These are phyloP conservation scores for Candida morakotiae DNA, from an alignment of 805 yeast genomes.

Conservation along the genomic window DNA sequence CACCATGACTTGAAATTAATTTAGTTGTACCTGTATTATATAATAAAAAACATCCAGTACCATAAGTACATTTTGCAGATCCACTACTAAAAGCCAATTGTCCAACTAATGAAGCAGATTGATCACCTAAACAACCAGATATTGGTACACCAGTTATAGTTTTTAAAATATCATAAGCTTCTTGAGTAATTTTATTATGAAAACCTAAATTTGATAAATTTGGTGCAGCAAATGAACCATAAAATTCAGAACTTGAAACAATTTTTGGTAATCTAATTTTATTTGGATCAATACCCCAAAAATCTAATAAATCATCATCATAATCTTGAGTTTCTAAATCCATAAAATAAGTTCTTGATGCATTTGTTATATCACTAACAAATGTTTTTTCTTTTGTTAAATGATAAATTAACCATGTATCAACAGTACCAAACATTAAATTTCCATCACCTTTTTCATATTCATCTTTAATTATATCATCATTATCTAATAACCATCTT, in stretches of 20 bases:
- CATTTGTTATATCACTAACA: conserved; percentile 87
- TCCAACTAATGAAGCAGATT: conserved; percentile 89
- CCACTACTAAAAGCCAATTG: conserved; percentile 83
- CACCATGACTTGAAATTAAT: conserved; percentile 71
- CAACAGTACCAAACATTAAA: conserved; percentile 90
- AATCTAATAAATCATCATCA: conserved; percentile 68
- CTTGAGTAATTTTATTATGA: conserved; percentile 47
- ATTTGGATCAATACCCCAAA: conserved; percentile 74
- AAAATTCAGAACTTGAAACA: conserved; percentile 71
- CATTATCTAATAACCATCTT: conserved; percentile 84
- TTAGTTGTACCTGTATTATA: conserved; percentile 80
- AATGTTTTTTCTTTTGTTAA: conserved; percentile 66
- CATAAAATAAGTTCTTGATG: conserved; percentile 88
- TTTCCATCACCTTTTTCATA: conserved; percentile 68
- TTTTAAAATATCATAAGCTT: conserved; percentile 46
- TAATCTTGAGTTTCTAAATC: conserved; percentile 70
- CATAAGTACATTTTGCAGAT: conserved; percentile 91
- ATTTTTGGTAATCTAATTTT: conserved; percentile 71
- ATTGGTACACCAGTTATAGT: conserved; percentile 64
- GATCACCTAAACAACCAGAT: conserved; percentile 92
- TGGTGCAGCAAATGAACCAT: conserved; percentile 69
- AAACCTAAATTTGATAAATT: conserved; percentile 49
- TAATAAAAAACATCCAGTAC: conserved; percentile 90
- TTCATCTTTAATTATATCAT: conserved; percentile 56
- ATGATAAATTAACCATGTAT: conserved; percentile 88